Base-by-base conservation (phyloP, 768 basidiomycete species). In the Cantharellus anzutake region DNA sequence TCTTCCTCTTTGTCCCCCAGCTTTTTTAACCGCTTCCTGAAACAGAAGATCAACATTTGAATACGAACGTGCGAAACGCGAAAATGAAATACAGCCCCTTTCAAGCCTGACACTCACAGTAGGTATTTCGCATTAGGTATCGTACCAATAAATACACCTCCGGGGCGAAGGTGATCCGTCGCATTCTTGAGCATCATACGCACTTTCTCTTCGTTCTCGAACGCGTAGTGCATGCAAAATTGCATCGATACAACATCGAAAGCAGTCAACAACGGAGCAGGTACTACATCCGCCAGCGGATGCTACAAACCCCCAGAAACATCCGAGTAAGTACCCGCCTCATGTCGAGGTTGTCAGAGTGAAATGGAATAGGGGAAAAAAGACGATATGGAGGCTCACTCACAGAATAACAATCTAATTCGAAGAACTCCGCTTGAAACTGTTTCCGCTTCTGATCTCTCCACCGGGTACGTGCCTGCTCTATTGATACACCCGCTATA, bases 161-260 rank as follows among this genome's bases (percentile, higher is more conserved):
- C 94, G 37, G 76, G 74, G 39, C 86, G 75, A 51, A 99, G 74
- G 75, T 84, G 83, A 52, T 77, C 72, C 60, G 81, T 79, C 39
- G 92, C 93, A 68, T 99, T 99, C 42, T 81, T 78, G 40, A 99
- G 80, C 96, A 99, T 96, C 69, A 81, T 84, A 40, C 88, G 78
- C 35, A 82, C 86, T 68, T 96, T 96, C 61, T 78, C 74, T 39
- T 81, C 78, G n/a, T 78, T 84, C 70, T 98, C 92, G 69, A 99
- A 98, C 4, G 96, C 96, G 67, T 99, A 98, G 70, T 99, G 96
- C 88, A 99, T 97, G 71, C 96, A 98, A 70, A 99, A 99, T 68
- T 99, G 96, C 90, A 97, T 89, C 2, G 90, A 88, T 3, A 98
- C 91, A 60, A 91, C 88, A 67, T 98, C 96, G 67, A 96, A 96